Conservation (phyloP, 345 rosid genomes). For the Populus pruinosa region DNA sequence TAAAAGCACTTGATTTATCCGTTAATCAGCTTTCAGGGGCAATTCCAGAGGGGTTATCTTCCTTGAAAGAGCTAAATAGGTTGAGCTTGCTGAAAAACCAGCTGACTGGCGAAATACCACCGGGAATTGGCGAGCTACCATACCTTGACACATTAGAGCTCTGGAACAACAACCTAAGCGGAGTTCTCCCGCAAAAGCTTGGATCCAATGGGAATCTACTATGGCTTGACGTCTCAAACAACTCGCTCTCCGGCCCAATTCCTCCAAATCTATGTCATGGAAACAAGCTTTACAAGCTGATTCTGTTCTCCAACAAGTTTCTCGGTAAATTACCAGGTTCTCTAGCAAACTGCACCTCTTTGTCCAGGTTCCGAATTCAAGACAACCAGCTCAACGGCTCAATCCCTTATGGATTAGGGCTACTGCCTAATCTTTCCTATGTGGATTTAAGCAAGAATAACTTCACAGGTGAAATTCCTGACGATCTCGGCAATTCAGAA, state of each 20-base stretch:
- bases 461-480: slow-evolving; percentile 62
- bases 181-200: slow-evolving; percentile 64
- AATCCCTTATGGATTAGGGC: slow-evolving; percentile 71
- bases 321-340: slow-evolving; percentile 45
- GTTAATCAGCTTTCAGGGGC: slow-evolving; percentile 61
- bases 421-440: slow-evolving; percentile 53
- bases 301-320: slow-evolving; percentile 80
- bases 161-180: slow-evolving; percentile 74
- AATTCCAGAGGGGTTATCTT: slow-evolving; percentile 54
- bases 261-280: slow-evolving; percentile 77
- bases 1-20: slow-evolving; percentile 63
- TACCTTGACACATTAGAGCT: slow-evolving; percentile 51
- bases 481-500: slow-evolving; percentile 59
- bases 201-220: slow-evolving; percentile 64
- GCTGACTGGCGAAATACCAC: slow-evolving; percentile 61
- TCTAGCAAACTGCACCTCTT: slow-evolving; percentile 55
- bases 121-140: slow-evolving; percentile 56
- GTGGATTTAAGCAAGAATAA: slow-evolving; percentile 72
- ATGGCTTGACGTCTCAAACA: slow-evolving; percentile 68
- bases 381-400: slow-evolving; percentile 65
- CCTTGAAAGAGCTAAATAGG: slow-evolving; percentile 49
- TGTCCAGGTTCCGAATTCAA: slow-evolving; percentile 63
- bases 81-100: slow-evolving; percentile 62
- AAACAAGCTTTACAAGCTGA: slow-evolving; percentile 65
- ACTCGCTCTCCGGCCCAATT: slow-evolving; percentile 64